Evolutionary conservation across 495 filamentous ascomycete genomes (phyloP), one percentile per base, ranked within the genome.

Genomic region (Neurospora terricola): DNA sequence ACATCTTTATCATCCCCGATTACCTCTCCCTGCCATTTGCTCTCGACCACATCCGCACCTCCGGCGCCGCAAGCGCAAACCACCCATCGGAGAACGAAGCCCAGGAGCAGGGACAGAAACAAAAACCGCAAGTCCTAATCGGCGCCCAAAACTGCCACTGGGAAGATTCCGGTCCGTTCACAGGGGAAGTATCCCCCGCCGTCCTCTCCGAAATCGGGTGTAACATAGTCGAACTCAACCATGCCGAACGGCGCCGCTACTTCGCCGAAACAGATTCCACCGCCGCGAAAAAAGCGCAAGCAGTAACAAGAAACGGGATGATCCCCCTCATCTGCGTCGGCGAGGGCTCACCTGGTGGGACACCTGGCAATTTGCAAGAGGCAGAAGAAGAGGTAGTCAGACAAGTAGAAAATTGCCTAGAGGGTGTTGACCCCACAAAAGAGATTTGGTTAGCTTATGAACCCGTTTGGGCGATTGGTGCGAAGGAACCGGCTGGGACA

Each of bases 381-480:
- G 93, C 93, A 0, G 85, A 91, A 1, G 72, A 83, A 5, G 92
- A 94, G 80, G 93, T 91, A 72, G 82, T 82, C 38, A 79, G 82
- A 21, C 91, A 94, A 73, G 84, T 96, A 16, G 83, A 83, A 27
- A 83, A 87, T 3, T 88, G 92, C 9, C 76, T 96, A 21, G 81
- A 81, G 16, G 87, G 84, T 0, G 81, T 94, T 30, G 85, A 87
- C 0, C 81, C 77, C 3, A 83, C 88, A 11, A 86, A 86, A 2
- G 88, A 93, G n/a, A 87, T 95, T 23, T 89, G 94, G 16, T 85
- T 96, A 45, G 93, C 93, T 4, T 97, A 97, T 79, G 93, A 97
- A 83, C 93, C 93, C 12, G 92, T 95, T 1, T 96, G 93, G 93
- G 93, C 93, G 0, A 96, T 96, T 81, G 93, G 93, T 4, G 87